Conservation (phyloP, 202 grass and related monocot species). For the Setaria italica region DNA sequence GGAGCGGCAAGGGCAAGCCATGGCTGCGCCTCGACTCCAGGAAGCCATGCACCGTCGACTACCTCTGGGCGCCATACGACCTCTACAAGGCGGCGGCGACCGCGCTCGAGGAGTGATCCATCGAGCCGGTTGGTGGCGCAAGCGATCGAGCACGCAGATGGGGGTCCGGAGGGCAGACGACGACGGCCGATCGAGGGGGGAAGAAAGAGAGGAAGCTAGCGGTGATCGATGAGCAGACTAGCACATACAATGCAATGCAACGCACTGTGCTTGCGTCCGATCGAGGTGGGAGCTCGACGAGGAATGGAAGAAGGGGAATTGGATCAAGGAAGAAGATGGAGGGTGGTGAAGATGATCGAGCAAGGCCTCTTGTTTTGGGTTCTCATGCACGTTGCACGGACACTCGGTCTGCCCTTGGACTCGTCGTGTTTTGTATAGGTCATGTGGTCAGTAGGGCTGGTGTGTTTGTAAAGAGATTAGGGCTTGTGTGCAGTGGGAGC, state of each 20-base stretch:
- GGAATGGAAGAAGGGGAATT: neutral
- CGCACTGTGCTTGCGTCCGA: neutral
- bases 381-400: neutral
- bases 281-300: neutral
- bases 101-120: slow-evolving; percentile 70
- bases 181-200: neutral
- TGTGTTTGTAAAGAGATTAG: neutral
- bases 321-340: neutral
- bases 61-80: slow-evolving; percentile 82
- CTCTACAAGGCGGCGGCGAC: slow-evolving; percentile 69
- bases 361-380: neutral
- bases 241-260: neutral
- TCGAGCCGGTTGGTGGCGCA: neutral
- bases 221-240: neutral
- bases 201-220: neutral
- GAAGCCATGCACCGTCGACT: slow-evolving; percentile 71
- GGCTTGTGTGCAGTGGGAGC: neutral
- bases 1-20: slow-evolving; percentile 81
- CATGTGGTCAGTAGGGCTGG: neutral
- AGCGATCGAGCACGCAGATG: neutral
- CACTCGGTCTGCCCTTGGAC: neutral
- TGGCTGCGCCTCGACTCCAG: slow-evolving; percentile 72
- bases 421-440: slow-evolving; percentile 2
- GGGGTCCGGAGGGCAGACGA: neutral
- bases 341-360: neutral